Conservation (phyloP, 2,329 filamentous ascomycete species). For the Fusarium sp. region DNA sequence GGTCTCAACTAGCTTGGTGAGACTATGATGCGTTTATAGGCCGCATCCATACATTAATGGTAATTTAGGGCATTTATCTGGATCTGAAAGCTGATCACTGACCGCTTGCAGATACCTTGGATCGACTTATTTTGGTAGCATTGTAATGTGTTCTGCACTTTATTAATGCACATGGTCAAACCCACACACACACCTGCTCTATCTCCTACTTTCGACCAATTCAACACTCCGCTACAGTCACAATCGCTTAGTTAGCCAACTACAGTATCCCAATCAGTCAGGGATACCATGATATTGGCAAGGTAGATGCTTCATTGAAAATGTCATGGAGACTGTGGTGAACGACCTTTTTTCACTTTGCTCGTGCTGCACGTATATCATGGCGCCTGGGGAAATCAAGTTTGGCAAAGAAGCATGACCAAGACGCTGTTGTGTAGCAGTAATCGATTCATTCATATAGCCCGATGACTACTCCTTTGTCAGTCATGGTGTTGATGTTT, state of each 20-base stretch:
- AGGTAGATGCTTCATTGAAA: neutral
- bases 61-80: neutral
- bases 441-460: no score
- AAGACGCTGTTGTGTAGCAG: neutral
- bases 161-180: conserved; percentile 21
- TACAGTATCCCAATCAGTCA: neutral
- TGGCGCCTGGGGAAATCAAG: neutral
- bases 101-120: conserved; percentile 17
- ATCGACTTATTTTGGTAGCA: conserved; percentile 8
- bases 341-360: neutral
- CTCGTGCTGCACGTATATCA: neutral
- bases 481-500: neutral
- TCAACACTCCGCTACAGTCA: neutral
- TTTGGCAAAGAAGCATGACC: neutral
- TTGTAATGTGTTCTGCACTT: conserved; percentile 16
- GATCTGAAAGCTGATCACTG: conserved; percentile 8
- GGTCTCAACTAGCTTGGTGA: conserved; percentile 6
- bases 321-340: neutral
- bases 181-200: conserved; percentile 2
- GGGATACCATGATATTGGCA: neutral
- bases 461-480: neutral
- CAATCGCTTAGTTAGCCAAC: conserved; percentile 13
- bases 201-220: neutral
- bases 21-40: conserved; percentile 15
- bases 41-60: conserved; percentile 1